Base-by-base conservation (phyloP, 176 grass and related monocot genomes). In the Musa schizocarpa region DNA sequence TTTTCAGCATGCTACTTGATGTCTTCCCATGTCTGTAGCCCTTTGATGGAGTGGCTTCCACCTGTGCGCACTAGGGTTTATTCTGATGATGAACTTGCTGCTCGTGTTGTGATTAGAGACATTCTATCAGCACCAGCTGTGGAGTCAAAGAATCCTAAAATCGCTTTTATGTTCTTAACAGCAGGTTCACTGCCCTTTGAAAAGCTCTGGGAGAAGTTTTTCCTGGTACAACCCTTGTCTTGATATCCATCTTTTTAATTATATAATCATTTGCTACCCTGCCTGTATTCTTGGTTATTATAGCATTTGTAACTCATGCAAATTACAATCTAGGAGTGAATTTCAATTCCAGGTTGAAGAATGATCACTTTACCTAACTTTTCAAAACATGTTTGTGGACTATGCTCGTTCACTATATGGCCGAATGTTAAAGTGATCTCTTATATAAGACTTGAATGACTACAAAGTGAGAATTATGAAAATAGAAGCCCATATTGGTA, bases 151-250 rank as follows among this genome's bases (percentile, higher is more conserved):
- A 99, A 95, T 78, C 88, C 88, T 76, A 99, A 99, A 86, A 82
- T 99, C 75, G 96, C 96, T 76, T 99, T 92, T 79, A 95, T 99
- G 96, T 99, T 99, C 87, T 79, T 99, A 80, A 95, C 91, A 63
- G 88, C 88, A 12, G 92, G 85, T 89, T 84, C 91, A 53, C 84
- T 99, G 86, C 91, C 96, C 48, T 99, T 99, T 58, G 96, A 99
- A 79, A 99, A 84, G 77, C 83, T 99, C 48, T 99, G 96, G 96
- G 96, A 95, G 76, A 99, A 89, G 64, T 99, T 99, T 85, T 95
- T 99, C 83, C 88, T 87, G 96, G 96, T 99, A 82, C 13, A 79
- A 75, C 24, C 68, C 2, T 74, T 19, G 56, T 5, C 13, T 58
- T 22, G 74, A 11, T 21, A 48, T 19, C 25, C 58, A 25, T 63